phyloP scores from a whole-genome alignment of 768 basidiomycete species.

The Hydnum rufescens region DNA sequence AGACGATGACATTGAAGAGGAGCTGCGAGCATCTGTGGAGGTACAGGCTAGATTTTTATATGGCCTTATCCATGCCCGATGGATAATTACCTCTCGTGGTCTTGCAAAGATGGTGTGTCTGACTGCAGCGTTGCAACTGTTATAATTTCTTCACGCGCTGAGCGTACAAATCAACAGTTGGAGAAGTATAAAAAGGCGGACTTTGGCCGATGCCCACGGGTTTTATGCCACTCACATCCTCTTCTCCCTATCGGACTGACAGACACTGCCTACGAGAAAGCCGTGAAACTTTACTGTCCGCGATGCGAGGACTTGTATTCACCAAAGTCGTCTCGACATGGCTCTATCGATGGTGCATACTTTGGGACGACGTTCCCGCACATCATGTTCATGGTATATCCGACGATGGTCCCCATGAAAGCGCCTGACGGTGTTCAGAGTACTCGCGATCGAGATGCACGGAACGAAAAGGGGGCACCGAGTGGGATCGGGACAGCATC shows the following conservation, averaged over 20 bases:
- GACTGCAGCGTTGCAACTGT: background rate
- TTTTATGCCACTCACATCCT: constrained; percentile 83
- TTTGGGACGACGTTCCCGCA: constrained; percentile 98
- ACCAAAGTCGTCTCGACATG: constrained; percentile 91
- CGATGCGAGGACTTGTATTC: constrained; percentile 98
- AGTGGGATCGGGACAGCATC: constrained; percentile 36
- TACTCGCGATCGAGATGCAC: constrained; percentile 9
- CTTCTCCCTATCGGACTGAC: constrained; percentile 93
- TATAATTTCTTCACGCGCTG: background rate
- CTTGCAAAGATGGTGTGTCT: constrained; percentile 76
- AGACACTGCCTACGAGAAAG: constrained; percentile 96
- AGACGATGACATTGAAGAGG: constrained; percentile 94
- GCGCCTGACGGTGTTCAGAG: background rate
- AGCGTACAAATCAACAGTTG: constrained; percentile 27
- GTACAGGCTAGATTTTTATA: constrained; percentile 86
- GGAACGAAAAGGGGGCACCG: constrained; percentile 18
- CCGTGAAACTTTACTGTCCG: constrained; percentile 95
- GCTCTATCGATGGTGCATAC: constrained; percentile 94
- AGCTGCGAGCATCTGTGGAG: constrained; percentile 77
- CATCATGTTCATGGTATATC: constrained; percentile 92
- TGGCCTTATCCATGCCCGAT: constrained; percentile 89
- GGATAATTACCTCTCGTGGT: constrained; percentile 89
- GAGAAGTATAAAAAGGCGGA: constrained; percentile 98
- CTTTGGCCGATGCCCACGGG: constrained; percentile 95
- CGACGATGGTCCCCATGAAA: constrained; percentile 77